A percentile compares a stretch with the other conserved stretches of the same genome.
Evolutionary conservation across 495 filamentous ascomycete genomes (phyloP).

Genomic region (Letharia lupina): DNA sequence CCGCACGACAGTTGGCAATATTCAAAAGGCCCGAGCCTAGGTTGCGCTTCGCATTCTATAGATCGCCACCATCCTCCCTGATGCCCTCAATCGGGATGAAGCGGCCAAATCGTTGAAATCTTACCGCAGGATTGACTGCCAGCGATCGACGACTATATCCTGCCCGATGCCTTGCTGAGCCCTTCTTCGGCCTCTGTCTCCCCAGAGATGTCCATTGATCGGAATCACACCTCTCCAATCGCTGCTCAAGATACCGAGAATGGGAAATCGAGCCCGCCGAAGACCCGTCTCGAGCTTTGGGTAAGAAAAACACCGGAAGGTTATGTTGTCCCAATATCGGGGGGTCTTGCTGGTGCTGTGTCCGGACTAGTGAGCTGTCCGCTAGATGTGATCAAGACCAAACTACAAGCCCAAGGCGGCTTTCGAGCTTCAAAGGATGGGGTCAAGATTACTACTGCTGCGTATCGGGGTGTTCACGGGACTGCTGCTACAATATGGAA

Average conservation of each 20-base stretch:
- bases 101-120: conserved; percentile 21
- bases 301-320: conserved; percentile 43
- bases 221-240: conserved; percentile 22
- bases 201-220: conserved; percentile 27
- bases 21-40: not conserved
- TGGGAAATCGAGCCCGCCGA: conserved; percentile 25
- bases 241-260: conserved; percentile 18
- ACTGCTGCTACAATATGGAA: conserved; percentile 76
- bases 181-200: not conserved
- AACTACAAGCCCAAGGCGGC: conserved; percentile 89
- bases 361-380: conserved; percentile 94
- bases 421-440: conserved; percentile 44
- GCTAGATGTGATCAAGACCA: conserved; percentile 98
- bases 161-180: conserved; percentile 14
- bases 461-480: conserved; percentile 80
- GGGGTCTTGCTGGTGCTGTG: conserved; percentile 79
- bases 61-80: not conserved
- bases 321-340: conserved; percentile 60
- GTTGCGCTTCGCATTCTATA: not conserved
- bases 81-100: conserved; percentile 19
- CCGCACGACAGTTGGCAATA: not conserved
- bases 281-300: conserved; percentile 49
- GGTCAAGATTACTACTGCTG: conserved; percentile 38
- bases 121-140: conserved; percentile 25
- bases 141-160: not conserved